Conservation (phyloP, 169 alveolate species). For the Theileria parva region DNA sequence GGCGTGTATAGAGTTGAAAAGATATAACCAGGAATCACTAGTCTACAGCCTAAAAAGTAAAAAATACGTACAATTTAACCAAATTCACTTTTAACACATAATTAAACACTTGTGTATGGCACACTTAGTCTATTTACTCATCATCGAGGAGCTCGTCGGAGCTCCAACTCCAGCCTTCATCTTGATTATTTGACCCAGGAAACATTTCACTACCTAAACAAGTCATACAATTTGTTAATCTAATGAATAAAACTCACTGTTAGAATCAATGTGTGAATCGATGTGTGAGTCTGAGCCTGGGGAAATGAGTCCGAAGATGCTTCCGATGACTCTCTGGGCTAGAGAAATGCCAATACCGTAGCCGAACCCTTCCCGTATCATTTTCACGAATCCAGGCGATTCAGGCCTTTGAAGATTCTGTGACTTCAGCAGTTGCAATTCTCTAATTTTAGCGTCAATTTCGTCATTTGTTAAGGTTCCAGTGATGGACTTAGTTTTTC, state of each 20-base stretch:
- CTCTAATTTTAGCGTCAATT: constrained; percentile 39
- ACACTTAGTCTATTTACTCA: too few relatives aligned
- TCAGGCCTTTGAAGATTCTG: constrained; percentile 25
- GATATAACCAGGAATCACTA: constrained; percentile 48
- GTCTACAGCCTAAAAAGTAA: constrained; percentile 39
- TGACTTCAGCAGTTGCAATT: constrained; percentile 18
- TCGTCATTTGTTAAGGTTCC: constrained; percentile 22
- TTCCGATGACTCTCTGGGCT: constrained; percentile 56
- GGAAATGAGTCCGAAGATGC: constrained; percentile 44
- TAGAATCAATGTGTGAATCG: neutral
- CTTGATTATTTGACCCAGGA: constrained; percentile 16
- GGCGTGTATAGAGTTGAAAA: constrained; percentile 24
- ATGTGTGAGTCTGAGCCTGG: neutral
- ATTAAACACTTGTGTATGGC: neutral
- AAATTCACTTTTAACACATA: neutral
- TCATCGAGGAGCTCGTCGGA: constrained; percentile 47
- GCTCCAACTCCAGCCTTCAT: constrained; percentile 69
- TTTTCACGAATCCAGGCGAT: constrained; percentile 25
- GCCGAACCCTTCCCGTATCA: constrained; percentile 42
- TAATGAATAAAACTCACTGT: neutral
- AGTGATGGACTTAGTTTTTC: neutral
- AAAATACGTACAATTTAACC: constrained; percentile 25
- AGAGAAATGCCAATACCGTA: constrained; percentile 62
- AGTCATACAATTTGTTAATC: too few relatives aligned
- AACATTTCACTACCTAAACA: neutral